phyloP scores from a whole-genome alignment of 2,329 filamentous ascomycete species.

The Arthrocladium fulminans region DNA sequence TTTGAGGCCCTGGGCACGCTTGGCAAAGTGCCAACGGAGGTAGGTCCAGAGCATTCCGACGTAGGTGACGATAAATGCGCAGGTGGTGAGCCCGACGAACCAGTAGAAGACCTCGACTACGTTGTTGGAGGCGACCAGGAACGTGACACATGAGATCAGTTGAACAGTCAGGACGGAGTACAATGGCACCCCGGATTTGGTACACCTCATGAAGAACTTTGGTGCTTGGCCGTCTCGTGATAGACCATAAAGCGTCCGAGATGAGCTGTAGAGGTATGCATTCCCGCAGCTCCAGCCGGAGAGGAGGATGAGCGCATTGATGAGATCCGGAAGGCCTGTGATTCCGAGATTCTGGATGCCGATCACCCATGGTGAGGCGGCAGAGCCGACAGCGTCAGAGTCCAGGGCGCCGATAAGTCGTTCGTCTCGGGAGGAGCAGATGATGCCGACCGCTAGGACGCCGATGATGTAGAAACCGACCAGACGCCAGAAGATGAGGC shows the following conservation, averaged over 20 bases:
- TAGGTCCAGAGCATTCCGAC: conserved; percentile 60
- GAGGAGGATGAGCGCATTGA: conserved; percentile 66
- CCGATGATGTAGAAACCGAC: conserved; percentile 67
- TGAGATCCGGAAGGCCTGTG: conserved; percentile 60
- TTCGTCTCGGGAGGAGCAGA: conserved; percentile 57
- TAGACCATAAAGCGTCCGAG: conserved; percentile 42
- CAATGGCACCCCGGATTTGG: conserved; percentile 46
- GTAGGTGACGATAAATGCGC: conserved; percentile 50
- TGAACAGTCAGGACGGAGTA: conserved; percentile 59
- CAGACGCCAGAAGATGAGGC: conserved; percentile 68
- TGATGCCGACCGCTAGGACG: conserved; percentile 57
- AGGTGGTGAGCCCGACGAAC: conserved; percentile 53
- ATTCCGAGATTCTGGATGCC: conserved; percentile 52
- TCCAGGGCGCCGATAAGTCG: conserved; percentile 52
- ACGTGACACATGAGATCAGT: conserved; percentile 58
- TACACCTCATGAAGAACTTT: conserved; percentile 50
- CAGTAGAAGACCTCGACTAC: conserved; percentile 60
- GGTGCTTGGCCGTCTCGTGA: conserved; percentile 44
- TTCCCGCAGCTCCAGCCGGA: conserved; percentile 63
- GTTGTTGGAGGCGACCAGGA: conserved; percentile 56
- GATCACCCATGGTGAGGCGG: conserved; percentile 64
- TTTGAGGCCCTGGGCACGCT: conserved; percentile 57
- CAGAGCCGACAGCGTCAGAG: conserved; percentile 51
- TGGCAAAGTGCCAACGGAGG: conserved; percentile 60
- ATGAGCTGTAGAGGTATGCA: conserved; percentile 50